Conservation (phyloP, 495 filamentous ascomycete species). For the Annulohypoxylon nitens region DNA sequence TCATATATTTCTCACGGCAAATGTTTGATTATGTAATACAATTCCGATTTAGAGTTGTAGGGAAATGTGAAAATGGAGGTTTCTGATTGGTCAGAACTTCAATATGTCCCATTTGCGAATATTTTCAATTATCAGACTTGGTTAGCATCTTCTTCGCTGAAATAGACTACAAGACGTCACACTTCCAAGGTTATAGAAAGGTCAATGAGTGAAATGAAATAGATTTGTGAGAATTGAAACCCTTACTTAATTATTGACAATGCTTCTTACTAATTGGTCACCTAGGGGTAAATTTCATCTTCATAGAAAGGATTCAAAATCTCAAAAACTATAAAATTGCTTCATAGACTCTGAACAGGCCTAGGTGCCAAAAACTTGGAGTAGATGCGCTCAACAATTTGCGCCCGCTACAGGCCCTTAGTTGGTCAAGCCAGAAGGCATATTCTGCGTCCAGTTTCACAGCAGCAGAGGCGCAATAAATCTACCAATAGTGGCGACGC, state of each 20-base stretch:
- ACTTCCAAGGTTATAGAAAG: neutral
- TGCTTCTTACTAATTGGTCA: conserved; percentile 4
- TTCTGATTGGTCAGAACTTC: conserved; percentile 33
- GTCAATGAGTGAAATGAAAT: neutral
- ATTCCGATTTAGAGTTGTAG: neutral
- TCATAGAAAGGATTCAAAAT: neutral
- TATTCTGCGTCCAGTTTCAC: conserved; percentile 12
- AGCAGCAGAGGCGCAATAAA: conserved; percentile 35
- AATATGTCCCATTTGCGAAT: conserved; percentile 22
- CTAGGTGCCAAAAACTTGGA: neutral
- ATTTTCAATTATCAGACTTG: conserved; percentile 40
- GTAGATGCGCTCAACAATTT: conserved; percentile 48
- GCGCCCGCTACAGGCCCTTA: conserved; percentile 43
- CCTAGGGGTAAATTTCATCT: neutral
- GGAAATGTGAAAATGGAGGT: neutral
- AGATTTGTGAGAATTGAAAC: neutral
- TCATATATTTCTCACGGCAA: neutral
- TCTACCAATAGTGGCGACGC: conserved; percentile 17
- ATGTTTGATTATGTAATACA: neutral
- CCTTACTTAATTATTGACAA: neutral
- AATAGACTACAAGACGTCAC: neutral
- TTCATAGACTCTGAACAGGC: neutral
- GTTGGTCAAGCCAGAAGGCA: conserved; percentile 35
- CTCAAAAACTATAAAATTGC: neutral
- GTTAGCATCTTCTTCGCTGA: neutral